Base-by-base conservation (phyloP, 1,139 yeast species). In the Taphrina deformans region DNA sequence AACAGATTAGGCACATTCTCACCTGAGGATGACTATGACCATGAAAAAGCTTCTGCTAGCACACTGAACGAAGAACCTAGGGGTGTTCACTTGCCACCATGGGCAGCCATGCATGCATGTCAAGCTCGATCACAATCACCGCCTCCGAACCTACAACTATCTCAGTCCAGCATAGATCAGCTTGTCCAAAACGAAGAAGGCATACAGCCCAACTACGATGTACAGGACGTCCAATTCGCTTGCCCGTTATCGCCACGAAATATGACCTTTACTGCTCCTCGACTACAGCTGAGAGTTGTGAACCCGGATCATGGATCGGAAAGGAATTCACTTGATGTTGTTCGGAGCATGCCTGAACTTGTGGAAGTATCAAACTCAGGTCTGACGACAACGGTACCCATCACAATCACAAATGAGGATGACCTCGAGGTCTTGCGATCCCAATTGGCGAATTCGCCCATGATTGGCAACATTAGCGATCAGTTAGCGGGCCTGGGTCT, bases 101-200 rank as follows among this genome's bases (percentile, higher is more conserved):
- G 63, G 63, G 63, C 63, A n/a, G 63, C 63, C 12, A 26, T 50
- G 56, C 63, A 59, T 45, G 63, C 56, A 5, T 59, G 63, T 29
- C 56, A 44, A 26, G 63, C 63, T 1, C 48, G 63, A 10, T 48
- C 63, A 10, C n/a, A 29, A 12, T 59, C 63, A 9, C 63, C 63
- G 2, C 40, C 55, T 9, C 53, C 53, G 12, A 40, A 35, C 1
- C 21, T 18, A 26, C 35, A 38, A 10, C 12, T 24, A 18, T 16
- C 26, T 10, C 21, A 7, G 4, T 27, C 61, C 12, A 58, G 24
- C 23, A 48, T 48, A 26, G 45, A 50, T 12, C 63, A 59, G 24
- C 40, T 48, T 18, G 27, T 58, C 23, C 38, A 58, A 14, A 27
- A 16, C 31, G 40, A 31, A 12, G 31, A 29, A 9, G 45, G 23